Conservation (phyloP, 345 rosid genomes). For the Linum trigynum region DNA sequence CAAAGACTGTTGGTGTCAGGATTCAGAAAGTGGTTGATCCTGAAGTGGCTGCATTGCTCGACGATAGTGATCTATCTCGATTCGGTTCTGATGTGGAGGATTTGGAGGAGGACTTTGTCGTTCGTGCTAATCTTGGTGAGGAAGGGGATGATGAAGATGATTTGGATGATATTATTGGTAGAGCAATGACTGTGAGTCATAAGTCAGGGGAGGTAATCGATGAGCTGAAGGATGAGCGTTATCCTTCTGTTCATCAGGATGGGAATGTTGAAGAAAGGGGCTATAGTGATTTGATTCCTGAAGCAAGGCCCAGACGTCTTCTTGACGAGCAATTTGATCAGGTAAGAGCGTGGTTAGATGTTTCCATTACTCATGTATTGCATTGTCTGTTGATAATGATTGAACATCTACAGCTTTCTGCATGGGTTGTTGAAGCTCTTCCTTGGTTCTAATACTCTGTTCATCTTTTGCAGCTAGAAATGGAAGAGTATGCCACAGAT, state of each 20-base stretch:
- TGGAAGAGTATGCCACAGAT: slow-evolving; percentile 63
- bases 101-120: slow-evolving; percentile 83
- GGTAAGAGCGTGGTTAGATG: slow-evolving; percentile 25
- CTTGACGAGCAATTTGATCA: slow-evolving; percentile 72
- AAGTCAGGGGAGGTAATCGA: slow-evolving; percentile 15
- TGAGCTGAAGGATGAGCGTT: slow-evolving; percentile 8
- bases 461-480: slow-evolving; percentile 39
- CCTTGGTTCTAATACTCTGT: neutral
- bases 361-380: no score
- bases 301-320: slow-evolving; percentile 29
- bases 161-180: slow-evolving; percentile 15
- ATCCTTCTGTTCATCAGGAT: slow-evolving; percentile 12
- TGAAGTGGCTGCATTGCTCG: slow-evolving; percentile 76
- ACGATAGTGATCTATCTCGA: slow-evolving; percentile 63
- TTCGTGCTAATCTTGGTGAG: slow-evolving; percentile 51
- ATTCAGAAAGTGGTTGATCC: slow-evolving; percentile 62
- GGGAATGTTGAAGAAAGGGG: neutral
- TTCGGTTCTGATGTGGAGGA: slow-evolving; percentile 82
- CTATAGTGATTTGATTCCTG: slow-evolving; percentile 6
- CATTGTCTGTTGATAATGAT: no score
- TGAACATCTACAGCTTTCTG: no score
- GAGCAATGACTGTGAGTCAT: slow-evolving; percentile 7
- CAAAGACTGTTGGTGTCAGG: slow-evolving; percentile 49
- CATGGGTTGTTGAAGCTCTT: neutral
- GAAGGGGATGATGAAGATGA: slow-evolving; percentile 19